Conservation (phyloP, 2,329 filamentous ascomycete genomes). For the Onygenales sp. region DNA sequence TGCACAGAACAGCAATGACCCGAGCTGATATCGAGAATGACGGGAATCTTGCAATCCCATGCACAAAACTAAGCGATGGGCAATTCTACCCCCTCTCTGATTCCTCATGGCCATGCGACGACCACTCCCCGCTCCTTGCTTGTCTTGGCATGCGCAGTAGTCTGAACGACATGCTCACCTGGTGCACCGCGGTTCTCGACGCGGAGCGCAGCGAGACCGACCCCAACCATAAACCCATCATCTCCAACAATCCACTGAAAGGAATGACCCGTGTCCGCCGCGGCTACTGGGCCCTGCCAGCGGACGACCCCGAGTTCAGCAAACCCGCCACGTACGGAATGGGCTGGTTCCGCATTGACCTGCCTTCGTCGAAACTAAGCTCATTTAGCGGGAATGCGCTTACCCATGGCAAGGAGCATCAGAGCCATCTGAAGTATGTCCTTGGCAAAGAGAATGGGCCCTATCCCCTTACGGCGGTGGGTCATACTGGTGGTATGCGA, state of each 20-base stretch:
- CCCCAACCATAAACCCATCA: background rate
- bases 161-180: constrained; percentile 17
- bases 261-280: constrained; percentile 12
- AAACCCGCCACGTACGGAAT: constrained; percentile 12
- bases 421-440: background rate
- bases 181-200: constrained; percentile 14
- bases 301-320: background rate
- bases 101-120: constrained; percentile 7
- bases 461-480: constrained; percentile 12
- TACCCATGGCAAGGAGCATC: constrained; percentile 5
- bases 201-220: constrained; percentile 10
- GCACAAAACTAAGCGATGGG: constrained; percentile 10
- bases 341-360: constrained; percentile 16
- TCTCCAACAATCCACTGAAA: constrained; percentile 7
- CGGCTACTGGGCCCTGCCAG: constrained; percentile 4
- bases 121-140: constrained; percentile 10
- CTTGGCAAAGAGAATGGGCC: background rate
- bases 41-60: constrained; percentile 13
- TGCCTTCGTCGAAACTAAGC: constrained; percentile 14
- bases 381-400: constrained; percentile 10
- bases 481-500: constrained; percentile 18
- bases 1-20: constrained; percentile 14
- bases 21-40: constrained; percentile 7
- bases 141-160: constrained; percentile 11
- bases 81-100: constrained; percentile 5